Percentiles rank a stretch among this genome's conserved stretches.
These are phyloP conservation scores for Claviceps citrina DNA, from an alignment of 2,329 filamentous ascomycete genomes.

Conservation along the genomic window DNA sequence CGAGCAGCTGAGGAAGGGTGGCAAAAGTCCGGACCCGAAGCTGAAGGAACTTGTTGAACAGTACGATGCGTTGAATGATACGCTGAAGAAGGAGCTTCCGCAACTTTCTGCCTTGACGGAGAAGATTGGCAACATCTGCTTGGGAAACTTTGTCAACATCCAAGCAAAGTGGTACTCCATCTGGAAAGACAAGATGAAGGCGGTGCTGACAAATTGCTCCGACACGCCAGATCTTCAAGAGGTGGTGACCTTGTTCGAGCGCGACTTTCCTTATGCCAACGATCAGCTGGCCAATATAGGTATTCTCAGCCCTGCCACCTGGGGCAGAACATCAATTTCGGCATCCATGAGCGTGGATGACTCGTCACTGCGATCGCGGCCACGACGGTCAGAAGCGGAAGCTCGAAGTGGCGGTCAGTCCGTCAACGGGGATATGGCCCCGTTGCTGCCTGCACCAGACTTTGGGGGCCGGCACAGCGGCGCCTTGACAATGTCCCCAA, in stretches of 20 bases:
- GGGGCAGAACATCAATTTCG: constrained; percentile 41
- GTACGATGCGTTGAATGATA: constrained; percentile 82
- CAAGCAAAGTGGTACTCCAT: constrained; percentile 71
- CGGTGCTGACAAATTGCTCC: constrained; percentile 49
- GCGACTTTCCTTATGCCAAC: constrained; percentile 64
- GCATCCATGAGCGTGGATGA: constrained; percentile 41
- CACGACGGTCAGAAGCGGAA: constrained; percentile 32
- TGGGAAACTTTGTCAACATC: constrained; percentile 70
- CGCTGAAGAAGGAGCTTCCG: constrained; percentile 82
- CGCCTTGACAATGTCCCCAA: constrained; percentile 47
- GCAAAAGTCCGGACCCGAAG: constrained; percentile 78
- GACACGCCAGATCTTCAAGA: constrained; percentile 53
- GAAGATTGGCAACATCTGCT: constrained; percentile 66
- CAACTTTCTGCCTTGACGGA: constrained; percentile 69
- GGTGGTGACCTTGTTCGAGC: constrained; percentile 62
- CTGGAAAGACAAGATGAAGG: constrained; percentile 69
- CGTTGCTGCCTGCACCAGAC: constrained; percentile 49
- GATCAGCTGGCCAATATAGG: constrained; percentile 54
- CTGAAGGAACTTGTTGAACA: constrained; percentile 72
- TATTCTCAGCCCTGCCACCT: constrained; percentile 62
- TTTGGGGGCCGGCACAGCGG: constrained; percentile 51
- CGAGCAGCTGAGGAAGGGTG: constrained; percentile 59
- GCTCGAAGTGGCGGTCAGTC: constrained; percentile 44
- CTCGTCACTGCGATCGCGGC: constrained; percentile 32
- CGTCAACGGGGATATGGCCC: constrained; percentile 45